phyloP scores from a whole-genome alignment of 306 rosid species.

The Begonia loranthoides region DNA sequence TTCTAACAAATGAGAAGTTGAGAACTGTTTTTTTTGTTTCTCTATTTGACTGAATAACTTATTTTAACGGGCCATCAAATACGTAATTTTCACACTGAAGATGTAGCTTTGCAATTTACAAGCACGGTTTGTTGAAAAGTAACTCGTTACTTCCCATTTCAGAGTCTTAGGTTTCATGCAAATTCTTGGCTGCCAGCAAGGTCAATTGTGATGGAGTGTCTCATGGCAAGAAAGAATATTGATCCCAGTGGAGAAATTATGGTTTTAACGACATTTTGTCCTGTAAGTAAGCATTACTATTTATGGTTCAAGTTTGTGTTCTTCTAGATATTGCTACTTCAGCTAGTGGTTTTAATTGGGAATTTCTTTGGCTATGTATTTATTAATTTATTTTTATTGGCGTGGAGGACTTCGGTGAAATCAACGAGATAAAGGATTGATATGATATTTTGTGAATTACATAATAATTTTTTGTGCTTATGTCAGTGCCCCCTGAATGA shows the following conservation, averaged over 20 bases:
- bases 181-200: conserved; percentile 97
- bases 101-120: no score
- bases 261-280: conserved; percentile 72
- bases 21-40: background rate
- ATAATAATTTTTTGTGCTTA: no score
- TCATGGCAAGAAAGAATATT: conserved; percentile 48
- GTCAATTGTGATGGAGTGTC: conserved; percentile 71
- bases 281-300: conserved; percentile 42
- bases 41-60: background rate
- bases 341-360: no score
- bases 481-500: no score
- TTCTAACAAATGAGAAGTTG: background rate
- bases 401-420: no score
- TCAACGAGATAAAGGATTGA: no score
- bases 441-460: no score
- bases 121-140: no score
- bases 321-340: no score
- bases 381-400: no score
- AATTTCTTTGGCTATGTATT: no score
- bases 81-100: no score
- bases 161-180: conserved; percentile 63
- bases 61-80: background rate
- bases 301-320: background rate
- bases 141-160: conserved; percentile 12
- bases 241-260: conserved; percentile 88